Conservation (phyloP, 495 filamentous ascomycete genomes). For the Staphylotrichum longicolle region DNA sequence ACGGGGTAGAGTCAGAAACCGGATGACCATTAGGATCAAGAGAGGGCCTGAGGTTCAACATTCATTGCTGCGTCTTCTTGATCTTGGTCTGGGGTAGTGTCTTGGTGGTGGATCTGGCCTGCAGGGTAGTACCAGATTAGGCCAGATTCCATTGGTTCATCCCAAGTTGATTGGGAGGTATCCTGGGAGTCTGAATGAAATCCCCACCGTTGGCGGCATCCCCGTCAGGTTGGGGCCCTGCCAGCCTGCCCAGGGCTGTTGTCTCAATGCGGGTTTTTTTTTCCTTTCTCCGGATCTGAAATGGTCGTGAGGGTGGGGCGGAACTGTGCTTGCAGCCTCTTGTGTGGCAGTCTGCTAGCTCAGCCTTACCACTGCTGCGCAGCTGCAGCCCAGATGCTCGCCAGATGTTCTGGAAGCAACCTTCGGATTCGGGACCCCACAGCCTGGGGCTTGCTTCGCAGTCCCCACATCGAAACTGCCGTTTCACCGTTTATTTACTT, state of each 20-base stretch:
- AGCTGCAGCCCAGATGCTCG: slow-evolving; percentile 26
- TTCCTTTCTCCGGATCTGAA: not conserved
- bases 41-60: not conserved
- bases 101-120: not conserved
- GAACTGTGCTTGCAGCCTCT: slow-evolving; percentile 15
- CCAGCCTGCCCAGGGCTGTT: too few species aligned
- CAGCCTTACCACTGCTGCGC: slow-evolving; percentile 33
- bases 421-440: not conserved
- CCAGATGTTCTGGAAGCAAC: slow-evolving; percentile 28
- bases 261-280: slow-evolving; percentile 4
- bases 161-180: too few species aligned
- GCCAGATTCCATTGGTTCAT: not conserved
- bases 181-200: too few species aligned
- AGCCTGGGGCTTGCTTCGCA: not conserved
- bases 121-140: not conserved
- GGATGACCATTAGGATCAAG: not conserved
- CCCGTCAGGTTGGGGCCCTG: too few species aligned
- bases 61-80: slow-evolving; percentile 1
- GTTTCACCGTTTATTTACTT: not conserved
- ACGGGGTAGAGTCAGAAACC: not conserved
- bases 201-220: too few species aligned
- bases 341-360: slow-evolving; percentile 24
- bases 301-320: not conserved
- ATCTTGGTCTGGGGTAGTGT: not conserved
- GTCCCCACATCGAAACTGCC: too few species aligned